Evolutionary conservation across 768 basidiomycete genomes (phyloP), one percentile per base, ranked within the genome.

Genomic region (Pleurotus tuber-regium): DNA sequence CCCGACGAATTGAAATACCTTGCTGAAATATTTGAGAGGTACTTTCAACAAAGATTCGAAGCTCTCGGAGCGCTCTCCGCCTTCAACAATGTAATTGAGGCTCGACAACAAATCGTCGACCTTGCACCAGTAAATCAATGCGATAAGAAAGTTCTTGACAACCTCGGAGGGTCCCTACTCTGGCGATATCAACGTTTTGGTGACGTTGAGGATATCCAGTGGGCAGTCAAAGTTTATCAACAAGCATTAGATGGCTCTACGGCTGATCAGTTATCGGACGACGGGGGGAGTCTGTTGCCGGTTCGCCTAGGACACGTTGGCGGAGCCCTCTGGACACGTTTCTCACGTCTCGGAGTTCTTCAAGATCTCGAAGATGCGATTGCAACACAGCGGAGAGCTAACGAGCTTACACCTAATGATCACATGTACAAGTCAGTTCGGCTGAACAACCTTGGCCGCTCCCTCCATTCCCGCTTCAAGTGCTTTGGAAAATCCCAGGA

Each of bases 151-250:
- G 11, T 18, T 33, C 44, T 53, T 12, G 48, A 48, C 3, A 53
- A 48, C 24, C 50, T 51, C 39, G 52, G 51, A 0, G 42, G 7
- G 39, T 38, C 48, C 1, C 43, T 54, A 14, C 21, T 19, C 6
- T 1, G 21, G 2, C 52, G 55, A 3, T 56, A 40, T 35, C 7
- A 53, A 39, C 40, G 19, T 9, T 46, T 50, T 16, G 48, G 47
- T 19, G 30, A 56, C 7, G n/a, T 39, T 3, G 40, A 2, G 14
- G 55, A 53, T 31, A 11, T 56, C n/a, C 29, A 56, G n/a, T 11
- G 48, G 31, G 18, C 38, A 6, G 49, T 53, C 9, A 11, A 6
- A 21, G 26, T n/a, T 19, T 19, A n/a, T 14, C 14, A 19, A 14
- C 35, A n/a, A 19, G 35, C 35, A 2, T n/a, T n/a, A 4, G 35